Evolutionary conservation across 495 filamentous ascomycete species (phyloP).

Genomic region (Hyaloscypha variabilis): DNA sequence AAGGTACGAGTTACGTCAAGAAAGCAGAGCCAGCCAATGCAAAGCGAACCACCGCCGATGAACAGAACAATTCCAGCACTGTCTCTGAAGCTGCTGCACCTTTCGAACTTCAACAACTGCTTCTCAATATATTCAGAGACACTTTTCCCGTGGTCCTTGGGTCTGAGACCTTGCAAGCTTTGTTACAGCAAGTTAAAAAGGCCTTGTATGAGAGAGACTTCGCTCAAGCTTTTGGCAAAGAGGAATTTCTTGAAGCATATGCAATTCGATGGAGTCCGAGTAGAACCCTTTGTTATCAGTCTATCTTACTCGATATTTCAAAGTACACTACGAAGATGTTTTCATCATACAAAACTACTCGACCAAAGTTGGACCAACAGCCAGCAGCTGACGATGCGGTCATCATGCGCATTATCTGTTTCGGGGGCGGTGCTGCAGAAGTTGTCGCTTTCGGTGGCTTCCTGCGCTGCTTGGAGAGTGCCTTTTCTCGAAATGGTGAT

Average conservation of each 20-base stretch:
- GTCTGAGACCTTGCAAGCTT: conserved; percentile 45
- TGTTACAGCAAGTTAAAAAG: conserved; percentile 79
- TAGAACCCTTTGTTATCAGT: conserved; percentile 76
- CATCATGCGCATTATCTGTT: conserved; percentile 56
- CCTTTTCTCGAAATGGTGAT: neutral
- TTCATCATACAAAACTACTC: neutral
- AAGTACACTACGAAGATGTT: conserved; percentile 40
- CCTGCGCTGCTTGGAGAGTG: conserved; percentile 46
- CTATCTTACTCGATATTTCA: conserved; percentile 58
- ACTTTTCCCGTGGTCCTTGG: conserved; percentile 54
- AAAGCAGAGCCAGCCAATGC: conserved; percentile 14
- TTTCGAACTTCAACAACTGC: conserved; percentile 65
- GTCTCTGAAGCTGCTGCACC: conserved; percentile 33
- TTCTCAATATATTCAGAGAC: conserved; percentile 76
- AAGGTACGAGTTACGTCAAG: conserved; percentile 27
- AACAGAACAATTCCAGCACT: neutral
- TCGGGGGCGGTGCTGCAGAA: conserved; percentile 91
- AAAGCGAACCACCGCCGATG: conserved; percentile 17
- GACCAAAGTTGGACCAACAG: neutral
- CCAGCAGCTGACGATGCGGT: neutral
- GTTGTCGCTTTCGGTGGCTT: conserved; percentile 73
- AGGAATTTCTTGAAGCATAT: conserved; percentile 75
- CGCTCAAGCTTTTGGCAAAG: conserved; percentile 69
- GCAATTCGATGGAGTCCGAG: conserved; percentile 85
- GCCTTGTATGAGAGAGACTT: conserved; percentile 88